phyloP scores from a whole-genome alignment of 768 basidiomycete genomes.

The Pilatotrama ljubarskyi region DNA sequence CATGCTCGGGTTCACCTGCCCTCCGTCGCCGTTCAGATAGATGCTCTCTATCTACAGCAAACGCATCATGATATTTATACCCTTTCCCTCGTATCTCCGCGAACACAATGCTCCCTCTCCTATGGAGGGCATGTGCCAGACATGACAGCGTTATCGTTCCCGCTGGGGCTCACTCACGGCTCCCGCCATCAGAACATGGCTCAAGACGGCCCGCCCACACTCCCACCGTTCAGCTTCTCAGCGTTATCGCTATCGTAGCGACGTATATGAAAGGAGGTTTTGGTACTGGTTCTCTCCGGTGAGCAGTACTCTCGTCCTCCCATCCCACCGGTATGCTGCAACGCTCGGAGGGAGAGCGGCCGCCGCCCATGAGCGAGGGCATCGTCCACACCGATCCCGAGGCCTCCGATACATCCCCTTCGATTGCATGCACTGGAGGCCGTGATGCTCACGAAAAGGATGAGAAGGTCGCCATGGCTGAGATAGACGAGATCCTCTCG shows the following conservation, averaged over 20 bases:
- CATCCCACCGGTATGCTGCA: not conserved
- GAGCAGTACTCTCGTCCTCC: not conserved
- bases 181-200: not conserved
- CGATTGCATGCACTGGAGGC: not conserved
- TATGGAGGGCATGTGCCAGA: too few relatives aligned
- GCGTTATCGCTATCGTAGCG: not conserved
- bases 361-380: not conserved
- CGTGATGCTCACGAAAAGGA: too few relatives aligned
- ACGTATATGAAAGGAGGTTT: too few relatives aligned
- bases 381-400: not conserved
- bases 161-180: not conserved
- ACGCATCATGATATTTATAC: too few relatives aligned
- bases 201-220: not conserved
- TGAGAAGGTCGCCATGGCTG: constrained; percentile 6
- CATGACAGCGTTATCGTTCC: too few relatives aligned
- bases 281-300: too few relatives aligned
- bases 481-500: constrained; percentile 6
- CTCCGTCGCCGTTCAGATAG: too few relatives aligned
- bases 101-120: too few relatives aligned
- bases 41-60: too few relatives aligned
- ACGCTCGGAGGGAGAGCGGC: not conserved
- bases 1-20: too few relatives aligned
- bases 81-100: too few relatives aligned
- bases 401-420: not conserved
- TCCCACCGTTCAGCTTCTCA: not conserved